Percentiles rank a stretch among this genome's conserved stretches.
phyloP scores from a whole-genome alignment of 2,329 filamentous ascomycete genomes.

The Microascus cirrosus region DNA sequence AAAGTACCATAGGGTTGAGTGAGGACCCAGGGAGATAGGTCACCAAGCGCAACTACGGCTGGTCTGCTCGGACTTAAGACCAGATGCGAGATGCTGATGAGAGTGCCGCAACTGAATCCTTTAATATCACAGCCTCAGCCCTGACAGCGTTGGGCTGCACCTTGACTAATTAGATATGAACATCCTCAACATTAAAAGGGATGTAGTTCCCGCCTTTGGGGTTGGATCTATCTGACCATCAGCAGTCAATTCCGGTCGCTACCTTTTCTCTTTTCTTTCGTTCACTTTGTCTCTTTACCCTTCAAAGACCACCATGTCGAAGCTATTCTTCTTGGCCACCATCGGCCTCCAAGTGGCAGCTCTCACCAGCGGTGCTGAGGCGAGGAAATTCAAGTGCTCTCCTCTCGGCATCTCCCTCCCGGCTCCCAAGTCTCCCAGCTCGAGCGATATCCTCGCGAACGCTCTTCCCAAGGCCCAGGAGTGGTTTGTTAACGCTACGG shows the following conservation, averaged over 20 bases:
- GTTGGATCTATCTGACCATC: not conserved
- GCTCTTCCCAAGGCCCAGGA: slow-evolving; percentile 10
- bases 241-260: not conserved
- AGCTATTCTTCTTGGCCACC: not conserved
- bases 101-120: too few relatives aligned
- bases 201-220: not conserved
- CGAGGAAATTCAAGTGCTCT: slow-evolving; percentile 16
- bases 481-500: slow-evolving; percentile 9
- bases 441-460: slow-evolving; percentile 15
- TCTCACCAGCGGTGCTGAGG: slow-evolving; percentile 16
- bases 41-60: too few relatives aligned
- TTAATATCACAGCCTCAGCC: too few relatives aligned
- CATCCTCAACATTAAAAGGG: too few relatives aligned
- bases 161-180: too few relatives aligned
- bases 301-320: not conserved
- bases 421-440: slow-evolving; percentile 19
- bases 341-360: slow-evolving; percentile 9
- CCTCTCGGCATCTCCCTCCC: slow-evolving; percentile 29
- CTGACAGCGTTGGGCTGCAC: too few relatives aligned
- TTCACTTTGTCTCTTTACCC: not conserved
- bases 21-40: too few relatives aligned
- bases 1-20: not conserved
- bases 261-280: not conserved
- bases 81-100: too few relatives aligned
- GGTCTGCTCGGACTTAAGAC: too few relatives aligned